A percentile compares a stretch with the other conserved stretches of the same genome.
phyloP scores from a whole-genome alignment of 805 yeast species.

The Blastobotrys attinorum region DNA sequence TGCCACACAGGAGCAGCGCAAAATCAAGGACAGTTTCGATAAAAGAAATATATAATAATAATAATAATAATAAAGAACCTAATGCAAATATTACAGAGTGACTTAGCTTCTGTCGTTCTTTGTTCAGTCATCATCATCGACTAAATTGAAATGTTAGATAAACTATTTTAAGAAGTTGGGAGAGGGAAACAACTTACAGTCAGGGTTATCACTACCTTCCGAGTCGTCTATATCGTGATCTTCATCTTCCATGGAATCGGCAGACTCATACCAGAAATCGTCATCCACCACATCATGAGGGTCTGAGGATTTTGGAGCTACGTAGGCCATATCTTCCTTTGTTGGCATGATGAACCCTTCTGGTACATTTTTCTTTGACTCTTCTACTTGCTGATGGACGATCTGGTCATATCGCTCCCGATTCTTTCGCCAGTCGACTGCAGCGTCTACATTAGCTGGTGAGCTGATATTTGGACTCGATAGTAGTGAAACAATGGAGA shows the following conservation, averaged over 20 bases:
- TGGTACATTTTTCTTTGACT: constrained; percentile 77
- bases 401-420: constrained; percentile 66
- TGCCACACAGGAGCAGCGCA: too few species aligned
- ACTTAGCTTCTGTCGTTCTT: too few species aligned
- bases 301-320: constrained; percentile 30
- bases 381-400: constrained; percentile 65
- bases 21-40: too few species aligned
- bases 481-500: constrained; percentile 80
- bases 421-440: constrained; percentile 80
- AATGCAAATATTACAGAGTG: too few species aligned
- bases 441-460: constrained; percentile 96
- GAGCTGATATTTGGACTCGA: constrained; percentile 91
- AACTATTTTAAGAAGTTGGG: too few species aligned
- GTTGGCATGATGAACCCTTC: constrained; percentile 77
- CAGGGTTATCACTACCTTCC: constrained; percentile 6
- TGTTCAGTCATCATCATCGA: too few species aligned
- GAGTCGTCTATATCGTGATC: constrained; percentile 27
- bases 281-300: constrained; percentile 59
- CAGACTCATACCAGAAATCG: constrained; percentile 77
- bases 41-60: too few species aligned
- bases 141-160: too few species aligned
- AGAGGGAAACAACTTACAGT: constrained; percentile 4
- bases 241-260: constrained; percentile 48
- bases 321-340: constrained; percentile 46
- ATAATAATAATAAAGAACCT: too few species aligned